Evolutionary conservation across 768 basidiomycete genomes (phyloP), one percentile per base, ranked within the genome.

Genomic region (Hypsizygus marmoreus): DNA sequence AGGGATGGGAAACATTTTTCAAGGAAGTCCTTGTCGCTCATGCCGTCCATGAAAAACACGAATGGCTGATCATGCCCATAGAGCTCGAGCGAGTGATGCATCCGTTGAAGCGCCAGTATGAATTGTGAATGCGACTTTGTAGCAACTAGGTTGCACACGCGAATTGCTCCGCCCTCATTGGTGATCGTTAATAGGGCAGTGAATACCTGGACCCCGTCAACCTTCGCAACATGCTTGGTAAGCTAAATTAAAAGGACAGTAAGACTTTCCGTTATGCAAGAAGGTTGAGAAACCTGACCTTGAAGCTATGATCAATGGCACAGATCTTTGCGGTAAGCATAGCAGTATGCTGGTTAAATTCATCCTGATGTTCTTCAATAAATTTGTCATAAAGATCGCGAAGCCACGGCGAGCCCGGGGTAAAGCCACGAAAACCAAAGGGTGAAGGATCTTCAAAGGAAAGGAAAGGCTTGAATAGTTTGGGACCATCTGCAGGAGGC

Each of bases 101-200:
- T 62, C 6, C 38, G 25, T 11, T 9, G 25, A 0, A 70, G 53
- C 0, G 59, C 58, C 0, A 51, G 43, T 20, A 60, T 55, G 23
- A 53, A 64, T 30, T 69, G 61, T 0, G 55, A 43, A 31, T 69
- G 68, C 0, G 63, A 51, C 47, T 66, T 71, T 0, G 65, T 71
- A 0, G 64, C 50, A 7, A 55, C 57, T 4, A 67, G 49, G 17
- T 45, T 54, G 17, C 47, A 52, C 4, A 55, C 41, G 2, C 61
- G 43, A 37, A 62, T 55, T 42, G 66, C 57, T 0, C 54, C 60
- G 30, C 57, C 54, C 43, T 66, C 49, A 43, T 67, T 67, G 4
- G 56, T 59, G 7, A 53, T 44, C 5, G 62, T 60, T 30, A 57
- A 55, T 10, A 63, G 33, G 3, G 51, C 60, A n/a, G 38, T 47